phyloP scores from a whole-genome alignment of 805 yeast species.

The Hanseniaspora hatyaiensis region DNA sequence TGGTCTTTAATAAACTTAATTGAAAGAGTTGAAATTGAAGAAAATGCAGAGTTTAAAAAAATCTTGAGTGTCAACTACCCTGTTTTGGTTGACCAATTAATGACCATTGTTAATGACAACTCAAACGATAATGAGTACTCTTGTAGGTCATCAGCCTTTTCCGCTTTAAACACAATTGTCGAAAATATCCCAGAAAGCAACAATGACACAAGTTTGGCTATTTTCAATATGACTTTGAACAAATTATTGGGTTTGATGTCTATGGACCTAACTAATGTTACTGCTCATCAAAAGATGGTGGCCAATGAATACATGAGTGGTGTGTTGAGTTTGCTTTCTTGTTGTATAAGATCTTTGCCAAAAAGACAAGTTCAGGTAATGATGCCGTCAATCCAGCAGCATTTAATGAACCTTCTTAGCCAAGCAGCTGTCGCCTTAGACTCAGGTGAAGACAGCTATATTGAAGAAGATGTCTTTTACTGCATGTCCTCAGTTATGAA shows the following conservation, averaged over 20 bases:
- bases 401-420: slow-evolving; percentile 52
- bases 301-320: slow-evolving; percentile 84
- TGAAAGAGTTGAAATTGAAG: slow-evolving; percentile 49
- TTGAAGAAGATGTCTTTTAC: slow-evolving; percentile 90
- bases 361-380: slow-evolving; percentile 37
- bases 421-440: slow-evolving; percentile 19
- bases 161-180: slow-evolving; percentile 77
- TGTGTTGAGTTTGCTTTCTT: slow-evolving; percentile 63
- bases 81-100: slow-evolving; percentile 16
- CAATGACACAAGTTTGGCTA: slow-evolving; percentile 51
- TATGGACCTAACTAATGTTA: slow-evolving; percentile 46
- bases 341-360: slow-evolving; percentile 72
- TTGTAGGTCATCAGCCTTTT: slow-evolving; percentile 92
- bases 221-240: slow-evolving; percentile 62
- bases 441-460: slow-evolving; percentile 23
- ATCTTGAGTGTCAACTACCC: slow-evolving; percentile 23
- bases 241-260: slow-evolving; percentile 62
- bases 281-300: slow-evolving; percentile 60
- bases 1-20: slow-evolving; percentile 90
- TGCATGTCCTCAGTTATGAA: slow-evolving; percentile 84
- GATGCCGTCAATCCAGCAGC: slow-evolving; percentile 13
- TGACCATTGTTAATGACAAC: slow-evolving; percentile 12
- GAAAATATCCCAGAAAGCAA: slow-evolving; percentile 61
- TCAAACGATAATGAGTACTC: slow-evolving; percentile 64
- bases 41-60: slow-evolving; percentile 36